Percentiles rank a stretch among this genome's conserved stretches.
Evolutionary conservation across 768 basidiomycete genomes (phyloP).

Genomic region (Calocera viscosa): DNA sequence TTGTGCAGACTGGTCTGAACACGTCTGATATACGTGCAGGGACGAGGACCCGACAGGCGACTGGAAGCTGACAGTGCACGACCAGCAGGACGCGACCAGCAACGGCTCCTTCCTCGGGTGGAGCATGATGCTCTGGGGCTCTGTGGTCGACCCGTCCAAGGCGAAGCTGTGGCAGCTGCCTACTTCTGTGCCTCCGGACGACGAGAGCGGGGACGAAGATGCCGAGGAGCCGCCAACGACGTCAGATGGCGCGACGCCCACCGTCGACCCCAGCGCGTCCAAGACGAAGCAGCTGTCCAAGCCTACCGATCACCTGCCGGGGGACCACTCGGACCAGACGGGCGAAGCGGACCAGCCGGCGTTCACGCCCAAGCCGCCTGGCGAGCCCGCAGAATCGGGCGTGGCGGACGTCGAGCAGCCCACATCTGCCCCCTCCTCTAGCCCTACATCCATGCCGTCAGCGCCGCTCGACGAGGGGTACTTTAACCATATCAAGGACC

Average conservation of each 20-base stretch:
- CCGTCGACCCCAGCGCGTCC: slow-evolving; percentile 28
- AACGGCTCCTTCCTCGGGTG: slow-evolving; percentile 71
- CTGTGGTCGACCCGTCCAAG: slow-evolving; percentile 56
- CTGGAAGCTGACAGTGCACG: slow-evolving; percentile 81
- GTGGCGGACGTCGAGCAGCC: slow-evolving; percentile 26
- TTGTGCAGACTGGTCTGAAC: background rate
- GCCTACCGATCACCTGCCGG: slow-evolving; percentile 77
- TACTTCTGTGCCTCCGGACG: slow-evolving; percentile 18
- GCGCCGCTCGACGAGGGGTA: slow-evolving; percentile 52
- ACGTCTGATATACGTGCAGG: slow-evolving; percentile 39
- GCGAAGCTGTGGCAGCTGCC: slow-evolving; percentile 41
- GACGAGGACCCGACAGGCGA: slow-evolving; percentile 81
- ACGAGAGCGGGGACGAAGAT: slow-evolving; percentile 22
- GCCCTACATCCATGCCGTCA: slow-evolving; percentile 37
- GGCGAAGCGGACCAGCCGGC: slow-evolving; percentile 74
- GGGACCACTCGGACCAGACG: slow-evolving; percentile 64
- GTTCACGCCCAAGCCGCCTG: slow-evolving; percentile 31
- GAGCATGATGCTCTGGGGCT: slow-evolving; percentile 89
- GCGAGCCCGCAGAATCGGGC: slow-evolving; percentile 3
- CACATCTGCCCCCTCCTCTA: slow-evolving; percentile 16
- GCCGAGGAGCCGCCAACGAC: slow-evolving; percentile 12
- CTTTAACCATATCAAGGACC: slow-evolving; percentile 64
- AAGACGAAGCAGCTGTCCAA: slow-evolving; percentile 56
- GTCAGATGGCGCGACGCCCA: slow-evolving; percentile 27
- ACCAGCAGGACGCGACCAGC: slow-evolving; percentile 43